A percentile compares a stretch with the other conserved stretches of the same genome.
These are phyloP conservation scores for Phytopythium delawarense DNA, from an alignment of 352 stramenopile genomes.

Conservation along the genomic window DNA sequence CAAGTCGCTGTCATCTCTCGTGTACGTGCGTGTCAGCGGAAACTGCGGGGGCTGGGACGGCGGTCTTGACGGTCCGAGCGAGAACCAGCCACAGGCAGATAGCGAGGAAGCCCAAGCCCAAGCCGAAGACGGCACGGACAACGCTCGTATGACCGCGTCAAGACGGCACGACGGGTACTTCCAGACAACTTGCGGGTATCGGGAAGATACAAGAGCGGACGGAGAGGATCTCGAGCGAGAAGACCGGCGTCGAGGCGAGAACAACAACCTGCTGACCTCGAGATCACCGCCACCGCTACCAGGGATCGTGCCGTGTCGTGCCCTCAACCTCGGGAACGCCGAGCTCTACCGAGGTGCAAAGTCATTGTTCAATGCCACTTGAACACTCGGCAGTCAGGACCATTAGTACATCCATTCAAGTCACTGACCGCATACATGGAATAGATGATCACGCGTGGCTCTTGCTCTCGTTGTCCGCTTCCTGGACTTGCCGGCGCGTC, in stretches of 20 bases:
- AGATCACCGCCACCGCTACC: not conserved
- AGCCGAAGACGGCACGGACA: not conserved
- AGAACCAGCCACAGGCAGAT: not conserved
- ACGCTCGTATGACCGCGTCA: slow-evolving; percentile 3
- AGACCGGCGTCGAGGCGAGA: not conserved
- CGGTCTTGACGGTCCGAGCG: not conserved
- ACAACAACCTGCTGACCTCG: not conserved
- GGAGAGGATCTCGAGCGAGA: not conserved
- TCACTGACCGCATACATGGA: not conserved
- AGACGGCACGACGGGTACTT: slow-evolving; percentile 50
- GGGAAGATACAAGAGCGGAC: not conserved
- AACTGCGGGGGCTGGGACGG: slow-evolving; percentile 20
- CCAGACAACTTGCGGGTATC: slow-evolving; percentile 13
- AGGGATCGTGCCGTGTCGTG: not conserved
- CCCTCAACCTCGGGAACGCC: not conserved
- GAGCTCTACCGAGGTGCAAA: not conserved
- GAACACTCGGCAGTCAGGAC: not conserved
- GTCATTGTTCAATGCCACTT: not conserved
- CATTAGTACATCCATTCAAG: not conserved
- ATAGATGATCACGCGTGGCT: not conserved
- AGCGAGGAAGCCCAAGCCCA: not conserved
- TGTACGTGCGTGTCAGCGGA: slow-evolving; percentile 44
- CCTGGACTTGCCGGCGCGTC: not conserved
- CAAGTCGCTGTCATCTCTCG: slow-evolving; percentile 25
- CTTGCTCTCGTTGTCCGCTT: not conserved